phyloP scores from a whole-genome alignment of 371 early-diverging fungal species.

The Apophysomyces sp. region DNA sequence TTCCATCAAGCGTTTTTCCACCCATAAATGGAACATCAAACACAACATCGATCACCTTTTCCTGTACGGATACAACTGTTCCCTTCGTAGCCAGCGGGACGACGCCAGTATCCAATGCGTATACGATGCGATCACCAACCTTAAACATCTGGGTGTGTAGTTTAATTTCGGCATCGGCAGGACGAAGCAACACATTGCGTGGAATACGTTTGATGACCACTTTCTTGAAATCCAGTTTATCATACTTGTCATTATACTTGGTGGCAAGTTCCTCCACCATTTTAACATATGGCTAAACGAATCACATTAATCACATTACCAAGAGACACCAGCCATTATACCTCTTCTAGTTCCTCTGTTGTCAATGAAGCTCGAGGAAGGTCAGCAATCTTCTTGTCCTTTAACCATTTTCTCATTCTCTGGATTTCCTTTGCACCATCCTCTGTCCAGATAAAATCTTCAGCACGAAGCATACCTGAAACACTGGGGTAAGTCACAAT shows the following conservation, averaged over 20 bases:
- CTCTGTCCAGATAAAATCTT: conserved; percentile 35
- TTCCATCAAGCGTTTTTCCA: conserved; percentile 74
- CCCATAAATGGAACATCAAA: conserved; percentile 84
- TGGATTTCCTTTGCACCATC: conserved; percentile 24
- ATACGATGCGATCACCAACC: conserved; percentile 88
- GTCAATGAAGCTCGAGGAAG: conserved; percentile 71
- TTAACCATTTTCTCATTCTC: conserved; percentile 69
- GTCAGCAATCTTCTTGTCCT: conserved; percentile 56
- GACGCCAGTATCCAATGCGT: conserved; percentile 72
- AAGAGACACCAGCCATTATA: conserved; percentile 10
- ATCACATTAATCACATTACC: background rate
- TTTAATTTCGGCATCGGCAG: conserved; percentile 70
- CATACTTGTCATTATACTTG: conserved; percentile 36
- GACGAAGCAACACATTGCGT: conserved; percentile 71
- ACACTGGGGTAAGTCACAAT: background rate
- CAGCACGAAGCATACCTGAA: conserved; percentile 21
- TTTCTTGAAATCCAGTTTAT: conserved; percentile 42
- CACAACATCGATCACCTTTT: conserved; percentile 74
- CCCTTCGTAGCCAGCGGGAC: conserved; percentile 84
- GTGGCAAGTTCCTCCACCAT: conserved; percentile 56
- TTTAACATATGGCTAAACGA: conserved; percentile 32
- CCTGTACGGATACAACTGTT: conserved; percentile 81
- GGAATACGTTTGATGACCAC: conserved; percentile 67
- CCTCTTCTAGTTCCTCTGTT: conserved; percentile 65
- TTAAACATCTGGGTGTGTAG: conserved; percentile 76